phyloP scores from a whole-genome alignment of 768 basidiomycete species.

The Pleurotus salmoneostramineus region DNA sequence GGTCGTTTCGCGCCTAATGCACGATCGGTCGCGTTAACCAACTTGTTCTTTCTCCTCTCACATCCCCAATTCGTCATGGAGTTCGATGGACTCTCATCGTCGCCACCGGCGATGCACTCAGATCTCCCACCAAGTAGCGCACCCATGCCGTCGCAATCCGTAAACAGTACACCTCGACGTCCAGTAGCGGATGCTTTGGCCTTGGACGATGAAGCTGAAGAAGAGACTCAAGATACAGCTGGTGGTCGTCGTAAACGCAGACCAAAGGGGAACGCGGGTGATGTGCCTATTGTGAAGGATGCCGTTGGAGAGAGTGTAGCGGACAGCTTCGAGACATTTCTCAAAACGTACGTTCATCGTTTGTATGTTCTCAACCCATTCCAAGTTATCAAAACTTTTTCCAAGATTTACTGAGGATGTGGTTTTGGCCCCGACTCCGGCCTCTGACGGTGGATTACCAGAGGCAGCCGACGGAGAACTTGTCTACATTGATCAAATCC shows the following conservation, averaged over 20 bases:
- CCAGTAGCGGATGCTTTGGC: constrained; percentile 50
- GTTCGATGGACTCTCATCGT: constrained; percentile 47
- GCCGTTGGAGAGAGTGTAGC: constrained; percentile 94
- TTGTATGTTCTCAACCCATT: constrained; percentile 1
- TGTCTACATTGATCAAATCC: constrained; percentile 90
- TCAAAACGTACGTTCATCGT: constrained; percentile 69
- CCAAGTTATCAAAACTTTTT: constrained; percentile 10
- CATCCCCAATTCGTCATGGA: constrained; percentile 38
- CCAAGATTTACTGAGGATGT: constrained; percentile 82
- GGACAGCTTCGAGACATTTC: constrained; percentile 87
- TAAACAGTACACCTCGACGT: constrained; percentile 30
- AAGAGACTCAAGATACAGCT: constrained; percentile 33
- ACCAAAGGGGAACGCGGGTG: constrained; percentile 51
- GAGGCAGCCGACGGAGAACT: constrained; percentile 57
- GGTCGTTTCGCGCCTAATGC: constrained; percentile 11
- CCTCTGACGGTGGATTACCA: constrained; percentile 61
- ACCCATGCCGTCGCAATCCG: constrained; percentile 32
- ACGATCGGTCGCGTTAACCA: constrained; percentile 25
- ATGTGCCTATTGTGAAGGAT: constrained; percentile 87
- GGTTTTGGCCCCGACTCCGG: constrained; percentile 75
- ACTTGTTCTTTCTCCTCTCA: constrained; percentile 9
- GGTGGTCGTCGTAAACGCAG: constrained; percentile 32
- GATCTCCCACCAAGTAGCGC: constrained; percentile 51
- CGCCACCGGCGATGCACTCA: constrained; percentile 48
- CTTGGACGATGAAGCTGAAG: constrained; percentile 52